Evolutionary conservation across 2,329 filamentous ascomycete genomes (phyloP).

Genomic region (Colletotrichum chlorophyti): DNA sequence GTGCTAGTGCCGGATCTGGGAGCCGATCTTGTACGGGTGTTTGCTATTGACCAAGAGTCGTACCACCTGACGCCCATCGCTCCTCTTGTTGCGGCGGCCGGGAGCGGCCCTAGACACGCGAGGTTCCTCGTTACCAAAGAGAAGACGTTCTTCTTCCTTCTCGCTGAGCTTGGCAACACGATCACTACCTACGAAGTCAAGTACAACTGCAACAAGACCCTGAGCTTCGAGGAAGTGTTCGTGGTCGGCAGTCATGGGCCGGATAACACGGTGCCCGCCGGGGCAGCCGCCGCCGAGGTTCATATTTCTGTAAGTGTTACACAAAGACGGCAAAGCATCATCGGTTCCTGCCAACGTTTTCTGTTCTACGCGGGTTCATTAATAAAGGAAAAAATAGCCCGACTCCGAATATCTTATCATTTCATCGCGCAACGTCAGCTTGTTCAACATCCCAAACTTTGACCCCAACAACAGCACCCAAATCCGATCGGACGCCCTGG

Average conservation of each 20-base stretch:
- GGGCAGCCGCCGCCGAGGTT: conserved; percentile 61
- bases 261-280: conserved; percentile 45
- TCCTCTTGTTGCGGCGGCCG: conserved; percentile 17
- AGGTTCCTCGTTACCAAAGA: conserved; percentile 53
- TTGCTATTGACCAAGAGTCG: conserved; percentile 17
- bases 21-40: conserved; percentile 26
- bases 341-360: too few species aligned
- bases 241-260: conserved; percentile 55
- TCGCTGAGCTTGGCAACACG: conserved; percentile 64
- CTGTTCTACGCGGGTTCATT: too few species aligned
- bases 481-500: conserved; percentile 67
- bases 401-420: conserved; percentile 69
- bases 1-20: conserved; percentile 24
- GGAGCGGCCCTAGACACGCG: conserved; percentile 44
- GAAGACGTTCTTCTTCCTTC: conserved; percentile 63
- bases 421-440: conserved; percentile 69
- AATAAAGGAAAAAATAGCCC: conserved; percentile 46
- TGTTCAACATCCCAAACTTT: conserved; percentile 53
- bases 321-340: neutral
- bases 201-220: conserved; percentile 49
- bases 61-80: conserved; percentile 18
- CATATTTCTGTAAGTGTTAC: conserved; percentile 57
- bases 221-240: conserved; percentile 57
- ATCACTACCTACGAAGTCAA: conserved; percentile 62
- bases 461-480: conserved; percentile 41